These are phyloP conservation scores for Casuarina glauca DNA, from an alignment of 306 rosid species.

Conservation along the genomic window DNA sequence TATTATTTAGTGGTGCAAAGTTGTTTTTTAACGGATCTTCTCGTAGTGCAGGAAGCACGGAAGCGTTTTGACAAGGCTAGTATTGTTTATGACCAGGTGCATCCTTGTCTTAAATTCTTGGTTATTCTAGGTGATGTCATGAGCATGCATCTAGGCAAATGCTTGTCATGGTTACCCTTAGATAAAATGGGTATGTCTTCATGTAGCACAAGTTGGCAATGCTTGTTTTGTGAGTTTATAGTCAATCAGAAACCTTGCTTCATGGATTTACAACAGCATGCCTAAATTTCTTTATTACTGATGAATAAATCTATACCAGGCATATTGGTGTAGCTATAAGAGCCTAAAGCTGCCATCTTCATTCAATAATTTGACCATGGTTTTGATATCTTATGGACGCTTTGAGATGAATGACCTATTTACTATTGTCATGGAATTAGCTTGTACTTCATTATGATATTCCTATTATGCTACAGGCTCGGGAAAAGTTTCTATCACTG, in stretches of 20 bases:
- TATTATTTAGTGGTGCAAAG: constrained; percentile 10
- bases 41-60: constrained; percentile 92
- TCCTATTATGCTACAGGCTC: constrained; percentile 60
- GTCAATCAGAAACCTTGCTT: not conserved
- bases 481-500: constrained; percentile 87
- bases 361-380: constrained; percentile 11
- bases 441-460: not conserved
- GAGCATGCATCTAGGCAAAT: constrained; percentile 9
- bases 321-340: not conserved
- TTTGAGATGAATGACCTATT: not conserved
- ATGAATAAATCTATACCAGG: not conserved
- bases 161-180: constrained; percentile 18
- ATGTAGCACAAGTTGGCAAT: not conserved
- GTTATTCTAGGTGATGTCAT: constrained; percentile 11
- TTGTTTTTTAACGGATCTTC: constrained; percentile 37
- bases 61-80: constrained; percentile 97
- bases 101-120: constrained; percentile 21
- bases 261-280: constrained; percentile 14
- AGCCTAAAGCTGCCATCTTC: constrained; percentile 4
- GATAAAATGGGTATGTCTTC: constrained; percentile 15
- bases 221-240: not conserved
- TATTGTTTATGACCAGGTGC: constrained; percentile 96
- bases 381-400: not conserved
- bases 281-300: not conserved
- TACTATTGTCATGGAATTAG: constrained; percentile 6